A percentile compares a stretch with the other conserved stretches of the same genome.
phyloP scores from a whole-genome alignment of 139 green algal species.

The Dunaliella sp. region DNA sequence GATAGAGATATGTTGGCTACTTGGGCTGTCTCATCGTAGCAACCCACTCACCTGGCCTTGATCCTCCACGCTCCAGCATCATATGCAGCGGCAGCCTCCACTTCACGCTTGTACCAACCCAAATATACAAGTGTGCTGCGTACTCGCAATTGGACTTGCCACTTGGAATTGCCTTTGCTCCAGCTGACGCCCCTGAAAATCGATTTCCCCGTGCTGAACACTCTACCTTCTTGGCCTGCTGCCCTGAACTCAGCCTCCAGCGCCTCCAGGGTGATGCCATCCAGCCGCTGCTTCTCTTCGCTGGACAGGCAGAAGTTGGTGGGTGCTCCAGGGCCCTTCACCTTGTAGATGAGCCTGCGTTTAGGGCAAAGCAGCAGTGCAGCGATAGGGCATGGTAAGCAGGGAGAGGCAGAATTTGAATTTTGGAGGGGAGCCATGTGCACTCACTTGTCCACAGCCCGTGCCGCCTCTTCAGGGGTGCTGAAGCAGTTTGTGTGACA shows the following conservation, averaged over 20 bases:
- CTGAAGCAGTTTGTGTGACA: not conserved
- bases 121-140: not conserved
- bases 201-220: not conserved
- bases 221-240: not conserved
- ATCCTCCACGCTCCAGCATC: not conserved
- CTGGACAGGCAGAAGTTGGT: not conserved
- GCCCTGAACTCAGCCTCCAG: conserved; percentile 7
- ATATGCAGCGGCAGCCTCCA: not conserved
- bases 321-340: not conserved
- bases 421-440: not conserved
- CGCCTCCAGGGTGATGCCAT: not conserved
- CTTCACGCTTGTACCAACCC: not conserved
- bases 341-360: conserved; percentile 9
- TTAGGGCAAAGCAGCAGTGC: not conserved
- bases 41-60: not conserved
- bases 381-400: not conserved
- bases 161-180: not conserved
- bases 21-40: not conserved
- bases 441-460: conserved; percentile 6
- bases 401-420: not conserved
- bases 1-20: too few relatives aligned
- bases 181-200: not conserved
- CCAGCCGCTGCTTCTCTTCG: not conserved
- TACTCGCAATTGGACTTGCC: not conserved
- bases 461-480: conserved; percentile 1